Evolutionary conservation across 116 monocot genomes (phyloP), one percentile per base, ranked within the genome.

Genomic region (Cymodocea nodosa): DNA sequence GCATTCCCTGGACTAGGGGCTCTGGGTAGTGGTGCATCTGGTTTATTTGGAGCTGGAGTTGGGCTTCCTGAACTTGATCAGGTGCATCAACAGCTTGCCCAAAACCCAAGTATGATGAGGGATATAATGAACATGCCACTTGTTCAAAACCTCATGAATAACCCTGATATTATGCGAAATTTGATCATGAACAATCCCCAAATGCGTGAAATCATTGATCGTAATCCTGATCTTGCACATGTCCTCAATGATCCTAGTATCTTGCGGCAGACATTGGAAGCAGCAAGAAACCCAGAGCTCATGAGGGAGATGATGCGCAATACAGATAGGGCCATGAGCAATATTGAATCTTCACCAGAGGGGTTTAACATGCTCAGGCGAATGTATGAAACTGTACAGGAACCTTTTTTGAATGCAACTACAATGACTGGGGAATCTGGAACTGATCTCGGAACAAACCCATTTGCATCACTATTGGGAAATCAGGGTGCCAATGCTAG

Each of bases 291-390:
- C 59, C 87, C 87, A 59, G 92, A 87, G 73, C 78, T 92, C 25
- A 87, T 92, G 92, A 80, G 92, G 65, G 92, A 92, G 69, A 81
- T 92, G 82, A 92, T 87, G 87, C 75, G 92, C 10, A 92, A 92
- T 68, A 92, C 87, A 22, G 92, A 92, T 44, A 80, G 92, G 74
- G 92, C 92, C 14, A 92, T 92, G 87, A 92, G 87, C 70, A 92
- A 92, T 70, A 92, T 92, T 59, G 92, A 92, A 64, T 85, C 85
- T 60, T 85, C 85, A 52, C 92, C 92, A 19, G 87, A 92, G 77
- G 92, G 87, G 49, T 92, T 87, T 69, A 92, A 92, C 68, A 87
- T 87, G 87, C 83, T 92, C 18, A 76, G 93, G 52, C 89, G 89
- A 61, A 93, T 93, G 93, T 87, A 93, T 78, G 88, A 93, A 76